Conservation (phyloP, 129 eudicot species). For the Flaveria bidentis region DNA sequence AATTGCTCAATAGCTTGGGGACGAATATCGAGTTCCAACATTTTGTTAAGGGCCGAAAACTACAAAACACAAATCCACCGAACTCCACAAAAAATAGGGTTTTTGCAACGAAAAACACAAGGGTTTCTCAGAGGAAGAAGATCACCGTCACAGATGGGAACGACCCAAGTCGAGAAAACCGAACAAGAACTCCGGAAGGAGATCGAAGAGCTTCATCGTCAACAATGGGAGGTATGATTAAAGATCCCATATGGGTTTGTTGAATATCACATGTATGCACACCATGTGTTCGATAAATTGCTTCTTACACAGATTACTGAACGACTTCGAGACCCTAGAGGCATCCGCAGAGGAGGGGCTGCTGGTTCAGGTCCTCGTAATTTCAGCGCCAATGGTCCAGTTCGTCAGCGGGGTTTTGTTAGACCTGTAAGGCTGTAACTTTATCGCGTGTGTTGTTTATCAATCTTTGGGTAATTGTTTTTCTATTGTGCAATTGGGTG, state of each 20-base stretch:
- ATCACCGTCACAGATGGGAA: slow-evolving; percentile 52
- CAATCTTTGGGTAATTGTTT: background rate
- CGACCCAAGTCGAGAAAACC: slow-evolving; percentile 75
- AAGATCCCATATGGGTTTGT: background rate
- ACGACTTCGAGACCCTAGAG: slow-evolving; percentile 93
- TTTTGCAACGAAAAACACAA: slow-evolving; percentile 22
- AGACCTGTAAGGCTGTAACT: slow-evolving; percentile 55
- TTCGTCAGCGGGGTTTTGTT: slow-evolving; percentile 79
- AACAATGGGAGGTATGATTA: slow-evolving; percentile 72
- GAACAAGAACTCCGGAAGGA: slow-evolving; percentile 89
- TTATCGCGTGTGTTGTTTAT: background rate
- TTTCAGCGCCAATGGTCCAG: slow-evolving; percentile 51
- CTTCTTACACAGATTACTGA: slow-evolving; percentile 59
- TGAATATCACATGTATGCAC: background rate
- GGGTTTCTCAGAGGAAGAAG: slow-evolving; percentile 39
- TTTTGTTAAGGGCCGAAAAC: slow-evolving; percentile 5
- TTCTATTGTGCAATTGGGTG: background rate
- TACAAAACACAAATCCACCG: background rate
- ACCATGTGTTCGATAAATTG: slow-evolving; percentile 19
- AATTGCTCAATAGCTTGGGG: background rate
- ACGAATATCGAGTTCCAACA: background rate
- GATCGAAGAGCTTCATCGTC: slow-evolving; percentile 85
- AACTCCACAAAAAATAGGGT: slow-evolving; percentile 24
- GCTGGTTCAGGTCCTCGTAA: slow-evolving; percentile 67
- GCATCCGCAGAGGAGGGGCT: slow-evolving; percentile 82